phyloP scores from a whole-genome alignment of 805 yeast genomes.

The Pichia sporocuriosa region DNA sequence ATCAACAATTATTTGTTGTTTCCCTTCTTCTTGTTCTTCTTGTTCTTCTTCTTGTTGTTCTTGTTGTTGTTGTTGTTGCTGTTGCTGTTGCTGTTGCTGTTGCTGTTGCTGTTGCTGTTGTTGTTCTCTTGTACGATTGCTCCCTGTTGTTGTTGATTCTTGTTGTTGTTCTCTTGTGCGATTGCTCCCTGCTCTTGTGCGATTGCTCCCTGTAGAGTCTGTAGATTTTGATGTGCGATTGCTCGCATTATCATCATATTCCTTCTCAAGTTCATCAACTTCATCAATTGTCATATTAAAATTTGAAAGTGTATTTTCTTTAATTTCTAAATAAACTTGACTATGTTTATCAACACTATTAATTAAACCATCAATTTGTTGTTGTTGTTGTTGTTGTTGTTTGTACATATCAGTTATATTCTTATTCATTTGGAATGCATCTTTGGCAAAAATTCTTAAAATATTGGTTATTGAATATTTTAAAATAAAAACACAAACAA shows the following conservation, averaged over 20 bases:
- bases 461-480: conserved; percentile 8
- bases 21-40: too few relatives aligned
- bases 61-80: too few relatives aligned
- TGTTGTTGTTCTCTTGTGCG: conserved; percentile 6
- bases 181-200: conserved; percentile 9
- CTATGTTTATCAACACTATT: not conserved
- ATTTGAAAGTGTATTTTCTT: conserved; percentile 10
- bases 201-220: too few relatives aligned
- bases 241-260: conserved; percentile 8
- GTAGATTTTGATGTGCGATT: too few relatives aligned
- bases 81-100: conserved; percentile 1
- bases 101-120: conserved; percentile 9
- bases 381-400: conserved; percentile 15
- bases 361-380: not conserved
- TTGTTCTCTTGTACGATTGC: conserved; percentile 4
- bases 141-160: conserved; percentile 4
- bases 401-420: conserved; percentile 24
- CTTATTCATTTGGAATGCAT: conserved; percentile 20
- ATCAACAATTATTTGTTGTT: too few relatives aligned
- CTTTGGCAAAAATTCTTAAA: conserved; percentile 19
- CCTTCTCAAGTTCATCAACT: conserved; percentile 3
- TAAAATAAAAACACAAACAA: conserved; percentile 13
- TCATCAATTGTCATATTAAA: conserved; percentile 5
- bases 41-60: too few relatives aligned
- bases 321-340: conserved; percentile 17